A percentile compares a stretch with the other conserved stretches of the same genome.
These are phyloP conservation scores for Strobilomyces echinocephalus DNA, from an alignment of 768 basidiomycete species.

Conservation along the genomic window DNA sequence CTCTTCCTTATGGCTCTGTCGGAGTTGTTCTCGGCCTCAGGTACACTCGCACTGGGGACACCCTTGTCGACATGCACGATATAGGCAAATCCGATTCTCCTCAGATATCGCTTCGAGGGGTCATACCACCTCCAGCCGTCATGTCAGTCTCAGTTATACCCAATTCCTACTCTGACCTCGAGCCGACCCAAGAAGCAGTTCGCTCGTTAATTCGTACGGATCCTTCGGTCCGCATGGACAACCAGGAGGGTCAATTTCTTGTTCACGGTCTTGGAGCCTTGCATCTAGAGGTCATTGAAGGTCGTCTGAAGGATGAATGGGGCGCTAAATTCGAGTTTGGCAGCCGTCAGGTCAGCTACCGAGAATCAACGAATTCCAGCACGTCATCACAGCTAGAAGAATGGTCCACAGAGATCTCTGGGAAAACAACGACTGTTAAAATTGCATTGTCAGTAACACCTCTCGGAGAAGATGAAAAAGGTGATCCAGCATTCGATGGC, in stretches of 20 bases:
- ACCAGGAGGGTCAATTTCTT: slow-evolving; percentile 77
- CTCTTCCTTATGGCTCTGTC: slow-evolving; percentile 75
- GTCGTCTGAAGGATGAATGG: slow-evolving; percentile 79
- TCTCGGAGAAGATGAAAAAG: slow-evolving; percentile 50
- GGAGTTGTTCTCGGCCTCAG: slow-evolving; percentile 82
- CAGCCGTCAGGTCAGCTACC: slow-evolving; percentile 71
- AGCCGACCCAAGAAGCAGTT: slow-evolving; percentile 73
- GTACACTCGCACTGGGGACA: slow-evolving; percentile 84
- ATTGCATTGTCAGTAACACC: slow-evolving; percentile 54
- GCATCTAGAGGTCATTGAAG: slow-evolving; percentile 85
- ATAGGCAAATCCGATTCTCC: slow-evolving; percentile 32
- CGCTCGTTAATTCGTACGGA: slow-evolving; percentile 75
- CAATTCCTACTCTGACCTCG: slow-evolving; percentile 71
- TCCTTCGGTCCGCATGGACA: slow-evolving; percentile 79
- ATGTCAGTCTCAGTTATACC: slow-evolving; percentile 83
- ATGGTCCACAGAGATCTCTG: slow-evolving; percentile 63
- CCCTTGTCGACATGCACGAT: slow-evolving; percentile 55
- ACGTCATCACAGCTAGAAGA: slow-evolving; percentile 32
- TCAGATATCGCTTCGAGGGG: slow-evolving; percentile 50
- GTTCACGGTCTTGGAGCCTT: slow-evolving; percentile 81
- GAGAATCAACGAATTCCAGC: slow-evolving; percentile 46
- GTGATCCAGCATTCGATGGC: slow-evolving; percentile 70
- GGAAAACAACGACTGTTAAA: slow-evolving; percentile 46
- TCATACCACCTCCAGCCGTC: slow-evolving; percentile 75
- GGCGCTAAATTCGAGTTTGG: slow-evolving; percentile 74